phyloP scores from a whole-genome alignment of 179 eudicot genomes.

The Silene noctiflora region DNA sequence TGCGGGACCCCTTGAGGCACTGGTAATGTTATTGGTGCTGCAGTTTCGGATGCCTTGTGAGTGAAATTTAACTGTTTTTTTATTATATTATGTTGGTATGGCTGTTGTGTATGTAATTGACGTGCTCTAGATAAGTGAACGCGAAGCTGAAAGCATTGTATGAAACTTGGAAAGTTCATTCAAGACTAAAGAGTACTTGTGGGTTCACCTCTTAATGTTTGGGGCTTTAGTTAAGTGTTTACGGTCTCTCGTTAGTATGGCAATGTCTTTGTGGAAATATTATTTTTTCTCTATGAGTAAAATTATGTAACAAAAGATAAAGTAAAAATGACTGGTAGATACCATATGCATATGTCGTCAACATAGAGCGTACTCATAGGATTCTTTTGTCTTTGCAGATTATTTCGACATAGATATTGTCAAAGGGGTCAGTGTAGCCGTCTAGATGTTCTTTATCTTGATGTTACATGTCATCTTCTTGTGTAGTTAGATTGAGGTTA shows the following conservation, averaged over 20 bases:
- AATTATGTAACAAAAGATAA: neutral
- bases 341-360: neutral
- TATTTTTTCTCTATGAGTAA: neutral
- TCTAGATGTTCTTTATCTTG: constrained; percentile 1
- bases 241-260: neutral
- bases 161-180: neutral
- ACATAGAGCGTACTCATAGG: neutral
- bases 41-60: neutral
- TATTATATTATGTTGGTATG: neutral
- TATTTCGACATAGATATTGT: neutral
- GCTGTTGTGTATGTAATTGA: neutral
- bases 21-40: neutral
- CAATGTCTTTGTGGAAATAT: neutral
- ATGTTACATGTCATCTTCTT: neutral
- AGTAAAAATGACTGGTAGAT: neutral
- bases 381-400: neutral
- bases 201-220: neutral
- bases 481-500: constrained; percentile 1
- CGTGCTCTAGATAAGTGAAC: neutral
- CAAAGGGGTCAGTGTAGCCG: neutral
- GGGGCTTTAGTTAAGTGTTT: neutral
- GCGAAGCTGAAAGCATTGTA: neutral
- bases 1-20: neutral
- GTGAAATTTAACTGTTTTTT: neutral
- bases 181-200: neutral